Evolutionary conservation across 306 rosid genomes (phyloP), one percentile per base, ranked within the genome.

Genomic region (Casuarina equisetifolia): DNA sequence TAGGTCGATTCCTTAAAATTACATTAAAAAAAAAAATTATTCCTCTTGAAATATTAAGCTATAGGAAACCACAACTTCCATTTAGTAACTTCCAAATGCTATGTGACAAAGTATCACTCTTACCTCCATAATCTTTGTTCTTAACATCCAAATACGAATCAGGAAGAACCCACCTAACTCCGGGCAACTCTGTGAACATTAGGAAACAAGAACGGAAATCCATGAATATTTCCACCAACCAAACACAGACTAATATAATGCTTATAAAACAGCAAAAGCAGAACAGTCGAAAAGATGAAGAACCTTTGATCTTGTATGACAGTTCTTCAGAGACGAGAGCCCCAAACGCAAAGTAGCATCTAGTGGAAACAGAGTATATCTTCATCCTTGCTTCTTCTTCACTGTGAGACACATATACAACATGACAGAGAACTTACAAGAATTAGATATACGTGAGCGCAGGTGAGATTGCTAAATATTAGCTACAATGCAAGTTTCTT

Each of bases 81-180:
- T 45, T n/a, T 17, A 1, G 49, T 42, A 69, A 58, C 12, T 38
- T 71, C 8, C 43, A 49, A 75, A 70, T 66, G 12, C 48, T 50
- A 70, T 32, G 73, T 4, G 57, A 77, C 25, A 36, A 53, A 62
- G 79, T 46, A 46, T 58, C 45, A 57, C 70, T 1, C 40, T 75
- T 84, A 96, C 99, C 99, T 87, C 99, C 99, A 68, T 96, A 96
- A 80, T 96, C 94, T 75, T 92, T 91, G 74, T 92, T 91, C 90
- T 53, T 90, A 0, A 96, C 99, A 84, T 91, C 97, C 96, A 96
- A 73, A 86, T 92, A 96, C 0, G 98, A 96, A 85, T 96, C 99
- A 20, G 99, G 99, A 81, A 96, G 98, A 12, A 96, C 99, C 98
- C 99, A 96, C 1, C 98, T 90, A 55, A 92, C 99, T 20, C 74